Conservation (phyloP, 768 basidiomycete genomes). For the Roridomyces roridus region DNA sequence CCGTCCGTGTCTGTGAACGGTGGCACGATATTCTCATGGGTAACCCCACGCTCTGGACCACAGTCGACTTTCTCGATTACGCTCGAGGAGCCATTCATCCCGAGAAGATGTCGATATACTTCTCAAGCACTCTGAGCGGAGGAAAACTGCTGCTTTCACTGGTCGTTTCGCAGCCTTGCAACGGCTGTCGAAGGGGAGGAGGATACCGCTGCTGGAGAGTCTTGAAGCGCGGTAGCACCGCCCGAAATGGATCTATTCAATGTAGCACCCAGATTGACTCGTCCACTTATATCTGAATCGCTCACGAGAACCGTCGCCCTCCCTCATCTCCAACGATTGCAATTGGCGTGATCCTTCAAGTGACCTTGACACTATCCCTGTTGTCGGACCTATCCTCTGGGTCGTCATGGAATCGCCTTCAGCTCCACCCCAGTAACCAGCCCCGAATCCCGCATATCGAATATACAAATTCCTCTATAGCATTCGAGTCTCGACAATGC, state of each 20-base stretch:
- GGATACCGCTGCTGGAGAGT: constrained; percentile 4
- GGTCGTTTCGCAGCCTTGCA: constrained; percentile 3
- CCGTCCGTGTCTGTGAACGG: constrained; percentile 15
- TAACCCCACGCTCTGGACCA: constrained; percentile 14
- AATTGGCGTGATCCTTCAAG: constrained; percentile 10
- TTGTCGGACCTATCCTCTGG: not conserved
- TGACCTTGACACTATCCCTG: not conserved
- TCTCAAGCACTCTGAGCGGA: constrained; percentile 7
- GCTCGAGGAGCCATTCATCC: constrained; percentile 13
- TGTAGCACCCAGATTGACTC: constrained; percentile 15
- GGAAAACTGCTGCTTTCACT: constrained; percentile 11
- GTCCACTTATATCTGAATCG: constrained; percentile 8
- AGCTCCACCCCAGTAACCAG: constrained; percentile 11
- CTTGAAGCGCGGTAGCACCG: constrained; percentile 4
- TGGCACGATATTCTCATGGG: constrained; percentile 18
- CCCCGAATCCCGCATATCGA: constrained; percentile 14
- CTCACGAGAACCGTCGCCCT: constrained; percentile 1
- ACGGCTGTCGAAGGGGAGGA: constrained; percentile 11
- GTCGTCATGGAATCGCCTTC: constrained; percentile 13
- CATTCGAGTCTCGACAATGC: constrained; percentile 8
- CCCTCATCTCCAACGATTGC: constrained; percentile 12
- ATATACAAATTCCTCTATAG: constrained; percentile 2
- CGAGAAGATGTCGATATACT: constrained; percentile 12
- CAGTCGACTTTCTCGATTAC: constrained; percentile 12
- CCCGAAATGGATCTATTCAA: constrained; percentile 1